A percentile compares a stretch with the other conserved stretches of the same genome.
These are phyloP conservation scores for Tolypocladium album DNA, from an alignment of 2,329 filamentous ascomycete species.

Conservation along the genomic window DNA sequence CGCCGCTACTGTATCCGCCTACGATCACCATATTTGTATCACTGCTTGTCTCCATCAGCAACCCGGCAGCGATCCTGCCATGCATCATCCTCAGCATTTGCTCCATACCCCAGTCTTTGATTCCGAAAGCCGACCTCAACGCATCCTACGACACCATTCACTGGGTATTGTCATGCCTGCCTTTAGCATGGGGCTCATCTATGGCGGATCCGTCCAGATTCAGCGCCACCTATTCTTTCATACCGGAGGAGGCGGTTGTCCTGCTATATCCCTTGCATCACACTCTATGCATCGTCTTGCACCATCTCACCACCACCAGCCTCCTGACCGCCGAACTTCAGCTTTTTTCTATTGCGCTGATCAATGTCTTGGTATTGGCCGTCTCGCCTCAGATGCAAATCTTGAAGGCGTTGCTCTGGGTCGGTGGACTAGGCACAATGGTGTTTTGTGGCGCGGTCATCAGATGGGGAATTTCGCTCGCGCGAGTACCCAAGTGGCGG, in stretches of 20 bases:
- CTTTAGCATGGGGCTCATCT: constrained; percentile 33
- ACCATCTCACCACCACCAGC: constrained; percentile 80
- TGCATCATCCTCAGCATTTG: constrained; percentile 76
- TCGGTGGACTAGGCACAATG: constrained; percentile 68
- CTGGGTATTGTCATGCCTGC: constrained; percentile 67
- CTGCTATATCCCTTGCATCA: constrained; percentile 78
- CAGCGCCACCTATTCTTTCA: constrained; percentile 27
- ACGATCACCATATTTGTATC: constrained; percentile 67
- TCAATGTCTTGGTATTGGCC: constrained; percentile 71
- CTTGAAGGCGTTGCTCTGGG: constrained; percentile 75
- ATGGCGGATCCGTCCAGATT: constrained; percentile 6
- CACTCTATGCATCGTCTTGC: constrained; percentile 60
- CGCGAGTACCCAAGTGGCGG: constrained; percentile 84
- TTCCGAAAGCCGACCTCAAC: constrained; percentile 51
- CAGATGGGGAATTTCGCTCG: constrained; percentile 73
- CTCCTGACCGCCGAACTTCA: constrained; percentile 80
- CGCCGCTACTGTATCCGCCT: constrained; percentile 79
- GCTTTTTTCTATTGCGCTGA: constrained; percentile 69
- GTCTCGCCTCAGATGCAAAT: constrained; percentile 75
- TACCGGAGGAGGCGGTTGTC: constrained; percentile 49
- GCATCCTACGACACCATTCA: constrained; percentile 58
- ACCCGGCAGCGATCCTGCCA: constrained; percentile 53
- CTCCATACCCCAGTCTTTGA: constrained; percentile 60
- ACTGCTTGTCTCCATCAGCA: constrained; percentile 56
- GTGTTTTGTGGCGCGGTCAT: constrained; percentile 64